Evolutionary conservation across 2,329 filamentous ascomycete genomes (phyloP).

Genomic region (Ophiosphaerella narmari): DNA sequence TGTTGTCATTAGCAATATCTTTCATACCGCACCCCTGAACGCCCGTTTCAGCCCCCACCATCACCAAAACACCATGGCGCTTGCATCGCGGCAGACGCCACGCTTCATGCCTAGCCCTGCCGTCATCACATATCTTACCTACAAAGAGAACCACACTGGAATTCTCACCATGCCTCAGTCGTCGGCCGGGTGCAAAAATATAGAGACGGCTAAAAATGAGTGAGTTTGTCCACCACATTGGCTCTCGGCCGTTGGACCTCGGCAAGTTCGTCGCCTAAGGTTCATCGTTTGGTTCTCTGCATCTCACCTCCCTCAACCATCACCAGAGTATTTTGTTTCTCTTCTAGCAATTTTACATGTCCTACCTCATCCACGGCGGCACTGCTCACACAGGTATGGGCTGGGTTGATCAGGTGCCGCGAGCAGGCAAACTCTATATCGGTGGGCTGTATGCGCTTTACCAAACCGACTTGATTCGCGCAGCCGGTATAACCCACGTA

Average conservation of each 20-base stretch:
- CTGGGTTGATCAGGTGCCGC: conserved; percentile 46
- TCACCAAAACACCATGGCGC: too few species aligned
- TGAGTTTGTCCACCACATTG: too few species aligned
- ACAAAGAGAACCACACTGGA: too few species aligned
- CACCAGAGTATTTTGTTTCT: neutral
- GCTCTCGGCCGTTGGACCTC: neutral
- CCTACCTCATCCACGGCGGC: conserved; percentile 39
- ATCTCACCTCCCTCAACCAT: neutral
- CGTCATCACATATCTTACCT: too few species aligned
- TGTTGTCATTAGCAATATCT: too few species aligned
- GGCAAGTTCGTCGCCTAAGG: neutral
- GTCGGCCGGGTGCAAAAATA: too few species aligned
- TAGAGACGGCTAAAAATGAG: too few species aligned
- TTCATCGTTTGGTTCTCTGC: neutral
- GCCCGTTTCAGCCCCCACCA: too few species aligned
- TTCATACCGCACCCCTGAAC: too few species aligned
- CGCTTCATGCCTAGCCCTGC: too few species aligned
- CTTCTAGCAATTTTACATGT: conserved; percentile 20
- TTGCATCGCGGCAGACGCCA: too few species aligned
- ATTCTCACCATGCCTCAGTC: too few species aligned
- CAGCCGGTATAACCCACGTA: conserved; percentile 40
- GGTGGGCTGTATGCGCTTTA: conserved; percentile 50
- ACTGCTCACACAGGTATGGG: conserved; percentile 40
- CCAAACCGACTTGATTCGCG: conserved; percentile 42
- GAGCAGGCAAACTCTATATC: conserved; percentile 44